Conservation (phyloP, 352 stramenopile genomes). For the Globisporangium cystogenes region DNA sequence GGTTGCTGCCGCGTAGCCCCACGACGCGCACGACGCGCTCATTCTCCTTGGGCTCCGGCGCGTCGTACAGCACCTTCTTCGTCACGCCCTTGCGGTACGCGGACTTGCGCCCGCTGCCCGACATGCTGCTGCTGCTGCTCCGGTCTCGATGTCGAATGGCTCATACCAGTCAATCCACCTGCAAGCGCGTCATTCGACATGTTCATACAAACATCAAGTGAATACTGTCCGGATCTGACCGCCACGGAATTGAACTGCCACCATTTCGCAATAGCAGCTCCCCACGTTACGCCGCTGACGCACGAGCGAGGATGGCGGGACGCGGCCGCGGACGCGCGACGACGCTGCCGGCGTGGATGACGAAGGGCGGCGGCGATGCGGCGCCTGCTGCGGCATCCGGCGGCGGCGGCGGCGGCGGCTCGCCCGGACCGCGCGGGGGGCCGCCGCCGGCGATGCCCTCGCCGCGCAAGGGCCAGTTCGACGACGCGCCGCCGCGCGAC, state of each 20-base stretch:
- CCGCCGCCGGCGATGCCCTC: constrained; percentile 15
- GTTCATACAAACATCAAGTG: background rate
- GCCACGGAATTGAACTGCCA: background rate
- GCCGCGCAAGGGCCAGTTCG: constrained; percentile 51
- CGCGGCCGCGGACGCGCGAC: constrained; percentile 63
- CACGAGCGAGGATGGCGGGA: constrained; percentile 48
- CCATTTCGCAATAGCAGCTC: background rate
- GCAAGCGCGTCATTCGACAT: background rate
- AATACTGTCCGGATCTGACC: background rate
- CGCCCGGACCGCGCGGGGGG: background rate
- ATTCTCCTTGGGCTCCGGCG: constrained; percentile 86
- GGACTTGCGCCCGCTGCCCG: constrained; percentile 85
- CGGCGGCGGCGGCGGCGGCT: constrained; percentile 1
- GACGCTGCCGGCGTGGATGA: constrained; percentile 86
- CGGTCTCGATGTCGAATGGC: background rate
- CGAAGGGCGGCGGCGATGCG: constrained; percentile 30
- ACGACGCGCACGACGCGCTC: constrained; percentile 92
- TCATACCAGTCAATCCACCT: background rate
- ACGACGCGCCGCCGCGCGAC: constrained; percentile 40
- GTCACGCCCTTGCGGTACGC: constrained; percentile 92
- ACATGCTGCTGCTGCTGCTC: constrained; percentile 36
- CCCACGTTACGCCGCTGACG: background rate
- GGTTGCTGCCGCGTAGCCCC: constrained; percentile 91
- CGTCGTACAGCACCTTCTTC: constrained; percentile 87
- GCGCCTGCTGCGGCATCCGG: background rate